These are phyloP conservation scores for Thelonectria discophora DNA, from an alignment of 2,329 filamentous ascomycete species.

Conservation along the genomic window DNA sequence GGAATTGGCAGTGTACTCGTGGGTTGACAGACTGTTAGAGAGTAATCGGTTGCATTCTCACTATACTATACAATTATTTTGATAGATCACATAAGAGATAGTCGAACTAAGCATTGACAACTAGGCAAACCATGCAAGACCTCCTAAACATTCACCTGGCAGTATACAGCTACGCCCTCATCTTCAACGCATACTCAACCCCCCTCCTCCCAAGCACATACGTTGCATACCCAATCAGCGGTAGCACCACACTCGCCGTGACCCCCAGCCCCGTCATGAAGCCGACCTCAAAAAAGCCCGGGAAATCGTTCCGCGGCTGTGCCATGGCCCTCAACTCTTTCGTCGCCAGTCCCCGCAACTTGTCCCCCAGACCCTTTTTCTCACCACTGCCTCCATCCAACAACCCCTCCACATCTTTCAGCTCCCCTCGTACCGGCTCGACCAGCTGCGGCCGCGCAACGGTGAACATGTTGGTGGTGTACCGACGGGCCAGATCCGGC, in stretches of 20 bases:
- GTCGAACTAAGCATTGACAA: too few relatives aligned
- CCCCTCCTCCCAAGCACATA: conserved; percentile 19
- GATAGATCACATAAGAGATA: too few relatives aligned
- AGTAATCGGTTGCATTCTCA: too few relatives aligned
- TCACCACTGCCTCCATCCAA: conserved; percentile 16
- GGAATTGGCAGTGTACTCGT: too few relatives aligned
- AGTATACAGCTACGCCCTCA: conserved; percentile 14
- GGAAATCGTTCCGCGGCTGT: conserved; percentile 11
- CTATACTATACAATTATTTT: too few relatives aligned
- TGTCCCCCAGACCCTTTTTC: conserved; percentile 1
- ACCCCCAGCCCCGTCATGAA: conserved; percentile 13
- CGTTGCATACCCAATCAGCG: conserved; percentile 16
- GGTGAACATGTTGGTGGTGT: conserved; percentile 20
- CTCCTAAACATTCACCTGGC: too few relatives aligned
- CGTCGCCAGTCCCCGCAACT: conserved; percentile 12
- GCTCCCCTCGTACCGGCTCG: conserved; percentile 3
- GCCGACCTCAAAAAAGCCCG: conserved; percentile 18
- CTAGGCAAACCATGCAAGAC: not conserved
- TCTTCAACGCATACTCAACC: conserved; percentile 13
- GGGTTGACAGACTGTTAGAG: too few relatives aligned
- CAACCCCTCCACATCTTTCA: conserved; percentile 5
- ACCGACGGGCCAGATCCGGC: conserved; percentile 15
- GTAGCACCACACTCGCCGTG: conserved; percentile 12
- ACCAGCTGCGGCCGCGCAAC: conserved; percentile 18
- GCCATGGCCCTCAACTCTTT: conserved; percentile 12